Evolutionary conservation across 225 moss, liverwort and hornwort species (phyloP).

Genomic region (Bryoerythrophyllum caledonicum): DNA sequence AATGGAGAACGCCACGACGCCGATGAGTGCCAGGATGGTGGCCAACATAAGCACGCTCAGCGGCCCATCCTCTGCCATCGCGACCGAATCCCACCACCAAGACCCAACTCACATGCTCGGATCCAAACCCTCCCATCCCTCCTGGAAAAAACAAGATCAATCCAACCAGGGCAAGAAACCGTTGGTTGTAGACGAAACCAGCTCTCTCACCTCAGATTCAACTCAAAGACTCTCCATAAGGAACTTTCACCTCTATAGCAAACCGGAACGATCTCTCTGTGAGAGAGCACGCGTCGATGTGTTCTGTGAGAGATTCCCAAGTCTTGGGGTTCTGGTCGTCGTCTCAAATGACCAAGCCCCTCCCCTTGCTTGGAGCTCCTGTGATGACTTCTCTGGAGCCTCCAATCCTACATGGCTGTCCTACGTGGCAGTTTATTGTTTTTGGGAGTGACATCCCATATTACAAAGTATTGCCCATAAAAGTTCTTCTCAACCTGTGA

Average conservation of each 20-base stretch:
- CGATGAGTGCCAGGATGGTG: conserved; percentile 84
- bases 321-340: not conserved
- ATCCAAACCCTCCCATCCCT: not conserved
- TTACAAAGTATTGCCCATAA: not conserved
- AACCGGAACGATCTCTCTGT: not conserved
- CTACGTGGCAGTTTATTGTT: not conserved
- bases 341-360: not conserved
- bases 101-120: conserved; percentile 26
- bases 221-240: not conserved
- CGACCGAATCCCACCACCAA: not conserved
- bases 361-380: not conserved
- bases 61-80: conserved; percentile 50
- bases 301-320: not conserved
- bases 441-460: not conserved
- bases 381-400: not conserved
- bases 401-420: not conserved
- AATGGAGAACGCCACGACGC: too few species aligned
- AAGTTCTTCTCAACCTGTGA: too few species aligned
- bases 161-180: not conserved
- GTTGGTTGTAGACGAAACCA: too few species aligned
- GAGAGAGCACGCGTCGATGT: not conserved
- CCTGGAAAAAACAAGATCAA: not conserved
- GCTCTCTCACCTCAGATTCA: not conserved
- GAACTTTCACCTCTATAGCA: too few species aligned
- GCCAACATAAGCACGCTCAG: conserved; percentile 76